Conservation (phyloP, 140 eudicot species). For the Stevia rebaudiana region DNA sequence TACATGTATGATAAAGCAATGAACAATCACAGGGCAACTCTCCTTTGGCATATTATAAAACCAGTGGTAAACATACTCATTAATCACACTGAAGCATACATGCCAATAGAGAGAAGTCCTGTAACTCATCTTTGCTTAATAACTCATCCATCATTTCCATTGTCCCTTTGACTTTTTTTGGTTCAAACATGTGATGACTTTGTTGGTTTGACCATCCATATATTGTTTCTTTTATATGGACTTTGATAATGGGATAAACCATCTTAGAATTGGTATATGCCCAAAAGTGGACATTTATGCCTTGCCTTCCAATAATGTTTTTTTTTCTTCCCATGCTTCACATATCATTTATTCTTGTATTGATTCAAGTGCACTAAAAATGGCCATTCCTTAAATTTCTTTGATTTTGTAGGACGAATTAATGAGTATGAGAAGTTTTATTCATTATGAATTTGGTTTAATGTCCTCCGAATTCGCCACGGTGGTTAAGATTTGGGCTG, state of each 20-base stretch:
- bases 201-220: conserved; percentile 14
- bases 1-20: conserved; percentile 13
- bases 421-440: too few species aligned
- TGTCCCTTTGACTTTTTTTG: not conserved
- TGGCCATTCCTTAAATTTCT: not conserved
- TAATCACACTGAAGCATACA: not conserved
- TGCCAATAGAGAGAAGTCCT: conserved; percentile 35
- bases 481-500: too few species aligned
- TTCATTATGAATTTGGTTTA: too few species aligned
- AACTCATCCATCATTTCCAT: not conserved
- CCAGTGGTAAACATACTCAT: not conserved
- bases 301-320: conserved; percentile 11
- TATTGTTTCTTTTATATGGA: conserved; percentile 18
- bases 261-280: conserved; percentile 24
- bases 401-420: too few species aligned
- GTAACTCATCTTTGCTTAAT: conserved; percentile 19
- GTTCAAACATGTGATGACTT: conserved; percentile 3
- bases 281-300: not conserved
- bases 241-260: conserved; percentile 21
- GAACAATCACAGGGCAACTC: conserved; percentile 32
- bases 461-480: too few species aligned
- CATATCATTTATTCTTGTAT: not conserved
- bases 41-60: conserved; percentile 28
- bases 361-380: not conserved
- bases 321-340: not conserved